Base-by-base conservation (phyloP, 1,284 basidiomycete species). In the Austroboletus novae-zelandiae region DNA sequence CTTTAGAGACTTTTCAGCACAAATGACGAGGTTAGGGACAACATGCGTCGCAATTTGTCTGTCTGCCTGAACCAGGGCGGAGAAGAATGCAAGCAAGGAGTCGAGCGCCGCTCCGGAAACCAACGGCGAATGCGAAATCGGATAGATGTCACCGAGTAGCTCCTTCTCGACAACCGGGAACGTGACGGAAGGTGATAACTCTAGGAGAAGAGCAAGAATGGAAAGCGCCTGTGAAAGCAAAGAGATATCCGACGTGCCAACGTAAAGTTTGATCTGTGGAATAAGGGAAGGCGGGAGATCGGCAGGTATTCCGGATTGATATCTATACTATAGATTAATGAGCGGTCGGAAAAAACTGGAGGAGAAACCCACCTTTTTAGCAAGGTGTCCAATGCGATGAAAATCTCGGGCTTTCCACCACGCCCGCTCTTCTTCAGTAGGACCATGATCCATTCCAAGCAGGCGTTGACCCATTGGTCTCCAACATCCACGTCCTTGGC, bases 401-500 rank as follows among this genome's bases (percentile, higher is more conserved):
- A 95, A 1, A 91, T 76, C 39, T 91, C 90, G 27, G 82, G 80
- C 66, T 93, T 93, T 17, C 92, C 86, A 10, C 79, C 70, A 27
- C 91, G 79, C 48, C 91, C 90, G 55, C 85, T 89, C 70, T 89
- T 90, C 68, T 84, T 85, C 52, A 98, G 69, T 23, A 97, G 72
- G 1, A 78, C 76, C 53, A 93, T 79, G 15, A 91, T 74, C 80
- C 92, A 93, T 40, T 88, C 81, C 35, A 94, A 74, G 57, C 83
- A 87, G 5, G 83, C 80, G 47, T 87, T 84, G 14, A 94, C 80
- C 93, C 93, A 98, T 10, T 76, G 70, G 55, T 91, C 88, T 50
- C 77, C 75, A 42, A 90, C 74, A 23, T 79, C 75, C 17, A 85
- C 84, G 53, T 86, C 83, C 45, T 67, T 76, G 15, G 86, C 86